Percentiles rank a stretch among this genome's conserved stretches.
These are phyloP conservation scores for Lyophyllum shimeji DNA, from an alignment of 768 basidiomycete genomes.

Conservation along the genomic window DNA sequence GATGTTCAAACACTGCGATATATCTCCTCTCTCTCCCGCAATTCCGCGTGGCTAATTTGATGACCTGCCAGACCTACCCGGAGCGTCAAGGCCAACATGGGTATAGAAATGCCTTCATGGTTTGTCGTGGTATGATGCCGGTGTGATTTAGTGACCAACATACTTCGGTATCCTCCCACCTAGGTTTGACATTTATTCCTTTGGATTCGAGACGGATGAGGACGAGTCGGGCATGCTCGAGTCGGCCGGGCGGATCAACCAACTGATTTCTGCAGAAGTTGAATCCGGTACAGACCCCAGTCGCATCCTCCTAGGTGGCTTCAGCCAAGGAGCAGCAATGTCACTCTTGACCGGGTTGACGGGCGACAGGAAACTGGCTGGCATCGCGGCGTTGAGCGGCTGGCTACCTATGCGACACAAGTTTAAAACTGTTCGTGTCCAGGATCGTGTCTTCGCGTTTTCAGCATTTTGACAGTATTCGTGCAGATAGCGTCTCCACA, in stretches of 20 bases:
- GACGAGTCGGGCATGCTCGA: conserved; percentile 78
- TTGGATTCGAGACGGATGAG: conserved; percentile 60
- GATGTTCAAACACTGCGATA: neutral
- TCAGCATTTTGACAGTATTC: conserved; percentile 5
- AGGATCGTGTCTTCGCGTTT: neutral
- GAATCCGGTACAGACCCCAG: conserved; percentile 64
- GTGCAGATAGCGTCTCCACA: conserved; percentile 60
- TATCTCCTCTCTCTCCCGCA: neutral
- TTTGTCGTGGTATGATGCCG: conserved; percentile 25
- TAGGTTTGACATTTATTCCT: conserved; percentile 79
- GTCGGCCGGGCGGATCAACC: conserved; percentile 59
- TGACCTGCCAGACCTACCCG: conserved; percentile 42
- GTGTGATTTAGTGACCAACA: neutral
- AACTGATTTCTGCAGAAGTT: conserved; percentile 74
- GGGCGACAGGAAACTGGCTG: conserved; percentile 64
- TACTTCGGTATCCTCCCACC: conserved; percentile 4
- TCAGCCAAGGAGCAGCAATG: conserved; percentile 85
- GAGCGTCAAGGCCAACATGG: conserved; percentile 73
- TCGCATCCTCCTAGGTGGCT: conserved; percentile 84
- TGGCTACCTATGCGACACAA: conserved; percentile 73
- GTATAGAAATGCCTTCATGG: conserved; percentile 79
- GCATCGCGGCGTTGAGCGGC: conserved; percentile 71
- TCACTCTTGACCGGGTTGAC: conserved; percentile 75
- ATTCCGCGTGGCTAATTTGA: conserved; percentile 3
- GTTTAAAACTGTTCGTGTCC: conserved; percentile 56